Conservation (phyloP, 495 filamentous ascomycete genomes). For the Aspergillus egyptiacus region DNA sequence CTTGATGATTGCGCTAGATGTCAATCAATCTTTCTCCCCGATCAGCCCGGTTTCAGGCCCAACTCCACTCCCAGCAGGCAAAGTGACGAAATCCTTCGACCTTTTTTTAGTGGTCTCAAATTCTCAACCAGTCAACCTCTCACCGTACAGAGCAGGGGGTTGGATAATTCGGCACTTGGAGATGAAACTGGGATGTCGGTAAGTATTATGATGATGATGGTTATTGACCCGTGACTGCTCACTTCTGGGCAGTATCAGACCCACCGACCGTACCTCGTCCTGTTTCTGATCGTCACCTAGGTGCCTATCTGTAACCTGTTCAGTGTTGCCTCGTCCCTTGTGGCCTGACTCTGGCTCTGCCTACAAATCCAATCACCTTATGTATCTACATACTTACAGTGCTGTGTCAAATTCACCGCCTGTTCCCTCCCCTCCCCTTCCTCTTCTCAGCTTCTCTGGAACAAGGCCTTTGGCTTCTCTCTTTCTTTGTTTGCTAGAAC, state of each 20-base stretch:
- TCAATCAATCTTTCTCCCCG: slow-evolving; percentile 21
- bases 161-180: not conserved
- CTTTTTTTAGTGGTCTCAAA: not conserved
- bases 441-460: not conserved
- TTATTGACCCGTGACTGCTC: slow-evolving; percentile 25
- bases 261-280: slow-evolving; percentile 10
- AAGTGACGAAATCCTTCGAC: slow-evolving; percentile 18
- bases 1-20: slow-evolving; percentile 15
- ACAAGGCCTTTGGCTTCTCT: slow-evolving; percentile 6
- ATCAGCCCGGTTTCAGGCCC: slow-evolving; percentile 21
- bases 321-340: too few species aligned
- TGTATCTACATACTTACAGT: not conserved
- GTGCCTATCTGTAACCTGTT: too few species aligned
- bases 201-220: not conserved
- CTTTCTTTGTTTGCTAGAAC: slow-evolving; percentile 5
- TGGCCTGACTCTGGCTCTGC: slow-evolving; percentile 2
- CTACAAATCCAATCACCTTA: not conserved
- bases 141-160: slow-evolving; percentile 12
- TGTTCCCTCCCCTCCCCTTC: slow-evolving; percentile 4
- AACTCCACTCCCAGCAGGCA: slow-evolving; percentile 17
- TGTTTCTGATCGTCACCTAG: slow-evolving; percentile 15
- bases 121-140: too few species aligned
- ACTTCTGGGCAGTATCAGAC: slow-evolving; percentile 15
- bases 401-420: slow-evolving; percentile 18
- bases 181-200: slow-evolving; percentile 1